These are phyloP conservation scores for Cyamopsis tetragonoloba DNA, from an alignment of 306 rosid species.

Conservation along the genomic window DNA sequence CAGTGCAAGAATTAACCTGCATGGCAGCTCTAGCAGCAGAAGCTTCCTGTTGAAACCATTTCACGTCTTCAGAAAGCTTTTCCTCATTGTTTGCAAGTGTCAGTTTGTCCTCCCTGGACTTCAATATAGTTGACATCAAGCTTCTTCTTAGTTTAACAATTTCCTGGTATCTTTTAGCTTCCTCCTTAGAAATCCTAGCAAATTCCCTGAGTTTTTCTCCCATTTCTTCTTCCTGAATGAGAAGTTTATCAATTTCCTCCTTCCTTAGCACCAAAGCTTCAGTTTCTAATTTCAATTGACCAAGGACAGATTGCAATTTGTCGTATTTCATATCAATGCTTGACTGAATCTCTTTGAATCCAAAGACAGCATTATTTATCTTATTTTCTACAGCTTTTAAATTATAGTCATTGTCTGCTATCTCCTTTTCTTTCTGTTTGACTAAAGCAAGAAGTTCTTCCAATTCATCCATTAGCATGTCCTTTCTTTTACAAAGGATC, in stretches of 20 bases:
- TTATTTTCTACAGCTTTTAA: constrained; percentile 57
- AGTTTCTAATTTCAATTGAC: constrained; percentile 43
- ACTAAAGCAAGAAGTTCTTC: constrained; percentile 63
- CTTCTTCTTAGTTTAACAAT: constrained; percentile 54
- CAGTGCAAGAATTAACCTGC: constrained; percentile 49
- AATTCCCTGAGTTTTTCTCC: constrained; percentile 49
- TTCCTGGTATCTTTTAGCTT: constrained; percentile 52
- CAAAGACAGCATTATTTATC: constrained; percentile 51
- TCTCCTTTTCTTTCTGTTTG: constrained; percentile 64
- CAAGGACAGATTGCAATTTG: constrained; percentile 52
- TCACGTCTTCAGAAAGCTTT: constrained; percentile 59
- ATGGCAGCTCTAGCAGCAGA: constrained; percentile 66
- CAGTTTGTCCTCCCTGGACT: constrained; percentile 59
- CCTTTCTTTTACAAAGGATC: constrained; percentile 53
- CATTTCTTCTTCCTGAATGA: constrained; percentile 43
- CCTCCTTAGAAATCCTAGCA: constrained; percentile 54
- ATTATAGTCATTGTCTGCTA: constrained; percentile 54
- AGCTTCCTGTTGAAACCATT: constrained; percentile 52
- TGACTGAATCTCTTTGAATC: constrained; percentile 58
- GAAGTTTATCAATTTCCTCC: constrained; percentile 53
- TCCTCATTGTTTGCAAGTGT: constrained; percentile 64
- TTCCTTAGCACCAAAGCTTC: constrained; percentile 48
- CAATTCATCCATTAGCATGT: constrained; percentile 43
- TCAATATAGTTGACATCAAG: constrained; percentile 58
- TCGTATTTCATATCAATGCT: constrained; percentile 48